Evolutionary conservation across 169 alveolate genomes (phyloP).

Genomic region (Cryptosporidium muris): DNA sequence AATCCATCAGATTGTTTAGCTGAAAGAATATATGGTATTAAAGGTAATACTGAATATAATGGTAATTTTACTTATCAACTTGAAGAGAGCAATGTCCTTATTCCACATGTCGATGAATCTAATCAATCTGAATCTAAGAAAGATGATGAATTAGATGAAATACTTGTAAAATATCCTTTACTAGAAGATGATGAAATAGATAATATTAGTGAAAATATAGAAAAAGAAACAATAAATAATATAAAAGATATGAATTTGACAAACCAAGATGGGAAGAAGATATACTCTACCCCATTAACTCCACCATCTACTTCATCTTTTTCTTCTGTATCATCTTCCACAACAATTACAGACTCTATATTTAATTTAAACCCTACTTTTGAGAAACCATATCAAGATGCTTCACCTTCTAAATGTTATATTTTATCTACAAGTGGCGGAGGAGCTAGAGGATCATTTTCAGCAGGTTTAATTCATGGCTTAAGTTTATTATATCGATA

Average conservation of each 20-base stretch:
- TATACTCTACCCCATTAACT: neutral
- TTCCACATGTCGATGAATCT: neutral
- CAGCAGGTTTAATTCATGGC: slow-evolving; percentile 39
- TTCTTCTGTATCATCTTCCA: no score
- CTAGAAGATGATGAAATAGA: neutral
- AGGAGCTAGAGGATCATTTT: slow-evolving; percentile 64
- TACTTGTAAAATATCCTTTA: neutral
- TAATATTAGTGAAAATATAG: neutral
- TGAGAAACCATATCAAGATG: slow-evolving; percentile 16
- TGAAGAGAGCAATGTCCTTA: no score
- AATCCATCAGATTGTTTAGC: neutral
- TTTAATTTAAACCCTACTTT: slow-evolving; percentile 29
- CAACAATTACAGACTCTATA: slow-evolving; percentile 1
- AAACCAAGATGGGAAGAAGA: neutral
- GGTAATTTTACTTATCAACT: no score
- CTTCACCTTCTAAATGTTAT: slow-evolving; percentile 61
- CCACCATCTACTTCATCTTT: no score
- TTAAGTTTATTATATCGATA: slow-evolving; percentile 30
- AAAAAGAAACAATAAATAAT: neutral
- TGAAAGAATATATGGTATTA: no score
- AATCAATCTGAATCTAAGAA: neutral
- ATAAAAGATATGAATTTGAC: neutral
- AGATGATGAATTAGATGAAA: neutral
- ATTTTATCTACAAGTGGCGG: slow-evolving; percentile 43
- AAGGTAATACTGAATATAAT: no score